phyloP scores from a whole-genome alignment of 148 eudicot species.

The Camellia sinensis region DNA sequence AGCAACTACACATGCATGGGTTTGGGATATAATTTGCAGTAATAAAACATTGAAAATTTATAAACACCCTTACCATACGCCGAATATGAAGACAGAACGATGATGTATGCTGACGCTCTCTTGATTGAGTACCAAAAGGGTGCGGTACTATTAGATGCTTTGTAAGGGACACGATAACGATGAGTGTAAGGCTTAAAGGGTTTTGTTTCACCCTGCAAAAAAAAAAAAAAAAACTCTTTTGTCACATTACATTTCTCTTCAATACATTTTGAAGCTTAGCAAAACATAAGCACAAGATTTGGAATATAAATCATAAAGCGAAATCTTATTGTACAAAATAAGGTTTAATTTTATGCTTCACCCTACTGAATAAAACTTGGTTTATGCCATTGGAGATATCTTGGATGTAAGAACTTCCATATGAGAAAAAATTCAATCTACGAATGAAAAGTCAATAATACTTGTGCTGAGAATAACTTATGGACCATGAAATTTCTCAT shows the following conservation, averaged over 20 bases:
- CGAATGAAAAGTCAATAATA: neutral
- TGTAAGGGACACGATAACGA: conserved; percentile 30
- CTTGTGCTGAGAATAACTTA: neutral
- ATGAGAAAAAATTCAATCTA: neutral
- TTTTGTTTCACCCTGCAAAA: conserved; percentile 24
- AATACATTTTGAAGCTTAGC: neutral
- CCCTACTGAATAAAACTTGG: too few species aligned
- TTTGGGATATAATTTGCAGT: neutral
- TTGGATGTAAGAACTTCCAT: neutral
- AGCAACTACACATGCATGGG: neutral
- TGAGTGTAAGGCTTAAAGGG: conserved; percentile 31
- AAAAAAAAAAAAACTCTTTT: neutral
- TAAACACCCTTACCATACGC: conserved; percentile 19
- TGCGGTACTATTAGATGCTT: conserved; percentile 19
- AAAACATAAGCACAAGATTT: too few species aligned
- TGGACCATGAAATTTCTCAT: neutral
- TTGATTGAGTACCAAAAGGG: conserved; percentile 29
- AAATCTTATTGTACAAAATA: too few species aligned
- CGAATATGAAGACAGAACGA: conserved; percentile 28
- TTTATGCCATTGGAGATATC: too few species aligned
- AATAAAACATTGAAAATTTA: neutral
- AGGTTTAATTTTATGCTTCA: too few species aligned
- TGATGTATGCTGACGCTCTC: conserved; percentile 31
- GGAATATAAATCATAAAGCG: too few species aligned
- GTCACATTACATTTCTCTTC: neutral